phyloP scores from a whole-genome alignment of 352 stramenopile genomes.

The Globisporangium canariense region DNA sequence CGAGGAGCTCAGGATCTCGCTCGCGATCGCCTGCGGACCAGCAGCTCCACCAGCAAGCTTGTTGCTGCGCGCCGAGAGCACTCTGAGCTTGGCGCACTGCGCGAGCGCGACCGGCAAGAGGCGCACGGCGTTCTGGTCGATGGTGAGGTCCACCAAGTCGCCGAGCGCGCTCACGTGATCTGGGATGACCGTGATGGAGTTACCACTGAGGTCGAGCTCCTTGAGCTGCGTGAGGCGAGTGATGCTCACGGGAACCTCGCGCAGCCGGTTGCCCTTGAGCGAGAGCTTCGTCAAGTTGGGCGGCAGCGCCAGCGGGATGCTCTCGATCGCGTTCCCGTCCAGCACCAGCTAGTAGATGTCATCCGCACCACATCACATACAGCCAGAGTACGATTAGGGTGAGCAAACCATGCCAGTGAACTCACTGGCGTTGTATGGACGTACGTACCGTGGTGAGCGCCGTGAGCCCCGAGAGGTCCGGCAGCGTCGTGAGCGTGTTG shows the following conservation, averaged over 20 bases:
- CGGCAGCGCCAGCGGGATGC: conserved; percentile 50
- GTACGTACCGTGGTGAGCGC: conserved; percentile 72
- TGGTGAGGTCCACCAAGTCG: conserved; percentile 61
- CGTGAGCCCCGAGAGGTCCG: conserved; percentile 60
- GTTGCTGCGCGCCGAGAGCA: conserved; percentile 67
- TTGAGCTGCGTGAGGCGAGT: conserved; percentile 49
- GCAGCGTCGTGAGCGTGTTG: conserved; percentile 55
- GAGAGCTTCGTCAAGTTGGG: conserved; percentile 78
- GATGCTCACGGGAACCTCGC: conserved; percentile 39
- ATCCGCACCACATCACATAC: neutral
- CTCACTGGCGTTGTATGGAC: neutral
- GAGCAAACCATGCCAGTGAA: too few relatives aligned
- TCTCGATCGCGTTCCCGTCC: conserved; percentile 64
- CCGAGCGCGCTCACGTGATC: conserved; percentile 38
- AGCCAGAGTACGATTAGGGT: neutral
- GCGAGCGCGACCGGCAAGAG: conserved; percentile 46
- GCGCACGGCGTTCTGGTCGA: conserved; percentile 59
- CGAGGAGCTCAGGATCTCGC: conserved; percentile 49
- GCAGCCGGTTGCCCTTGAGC: conserved; percentile 58
- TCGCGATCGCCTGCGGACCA: conserved; percentile 44
- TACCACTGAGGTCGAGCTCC: conserved; percentile 70
- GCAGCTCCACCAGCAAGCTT: conserved; percentile 19
- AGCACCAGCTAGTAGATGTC: conserved; percentile 47
- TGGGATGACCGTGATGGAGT: conserved; percentile 43
- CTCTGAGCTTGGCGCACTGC: conserved; percentile 62